These are phyloP conservation scores for Phytophthora syringae DNA, from an alignment of 352 stramenopile species.

Conservation along the genomic window DNA sequence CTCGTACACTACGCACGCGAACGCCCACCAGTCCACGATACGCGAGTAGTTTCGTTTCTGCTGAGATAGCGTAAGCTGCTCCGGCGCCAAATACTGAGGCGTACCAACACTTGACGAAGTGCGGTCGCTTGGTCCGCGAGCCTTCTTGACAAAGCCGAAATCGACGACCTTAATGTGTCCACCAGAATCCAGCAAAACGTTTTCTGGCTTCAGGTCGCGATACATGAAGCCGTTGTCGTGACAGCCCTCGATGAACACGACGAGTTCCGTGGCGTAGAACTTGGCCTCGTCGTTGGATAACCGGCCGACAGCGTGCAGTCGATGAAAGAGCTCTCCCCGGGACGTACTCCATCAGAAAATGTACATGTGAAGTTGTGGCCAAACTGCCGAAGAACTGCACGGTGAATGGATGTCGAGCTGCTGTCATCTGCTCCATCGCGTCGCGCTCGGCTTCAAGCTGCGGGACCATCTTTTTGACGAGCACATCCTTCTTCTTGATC, in stretches of 20 bases:
- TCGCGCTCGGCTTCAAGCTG: slow-evolving; percentile 65
- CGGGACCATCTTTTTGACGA: slow-evolving; percentile 61
- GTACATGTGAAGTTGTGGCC: slow-evolving; percentile 60
- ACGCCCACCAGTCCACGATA: slow-evolving; percentile 87
- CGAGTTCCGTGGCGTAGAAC: slow-evolving; percentile 77
- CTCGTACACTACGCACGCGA: slow-evolving; percentile 85
- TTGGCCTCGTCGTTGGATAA: slow-evolving; percentile 75
- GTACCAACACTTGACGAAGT: slow-evolving; percentile 68
- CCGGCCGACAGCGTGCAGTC: slow-evolving; percentile 54
- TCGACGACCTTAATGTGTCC: slow-evolving; percentile 79
- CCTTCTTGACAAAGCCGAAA: slow-evolving; percentile 66
- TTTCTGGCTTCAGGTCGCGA: slow-evolving; percentile 91
- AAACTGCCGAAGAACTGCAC: slow-evolving; percentile 69
- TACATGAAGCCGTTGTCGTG: slow-evolving; percentile 78
- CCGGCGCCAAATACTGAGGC: slow-evolving; percentile 73
- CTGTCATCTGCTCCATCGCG: slow-evolving; percentile 48
- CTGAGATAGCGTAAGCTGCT: slow-evolving; percentile 71
- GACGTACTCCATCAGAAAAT: slow-evolving; percentile 76
- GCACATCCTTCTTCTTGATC: slow-evolving; percentile 70
- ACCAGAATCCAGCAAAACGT: slow-evolving; percentile 82
- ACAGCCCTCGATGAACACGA: slow-evolving; percentile 62
- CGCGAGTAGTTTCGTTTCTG: slow-evolving; percentile 71
- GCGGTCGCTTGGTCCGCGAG: slow-evolving; percentile 43
- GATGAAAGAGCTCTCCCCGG: slow-evolving; percentile 73
- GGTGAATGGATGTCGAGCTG: slow-evolving; percentile 55